These are phyloP conservation scores for Lachancea thermotolerans DNA, from an alignment of 805 yeast genomes.

Conservation along the genomic window DNA sequence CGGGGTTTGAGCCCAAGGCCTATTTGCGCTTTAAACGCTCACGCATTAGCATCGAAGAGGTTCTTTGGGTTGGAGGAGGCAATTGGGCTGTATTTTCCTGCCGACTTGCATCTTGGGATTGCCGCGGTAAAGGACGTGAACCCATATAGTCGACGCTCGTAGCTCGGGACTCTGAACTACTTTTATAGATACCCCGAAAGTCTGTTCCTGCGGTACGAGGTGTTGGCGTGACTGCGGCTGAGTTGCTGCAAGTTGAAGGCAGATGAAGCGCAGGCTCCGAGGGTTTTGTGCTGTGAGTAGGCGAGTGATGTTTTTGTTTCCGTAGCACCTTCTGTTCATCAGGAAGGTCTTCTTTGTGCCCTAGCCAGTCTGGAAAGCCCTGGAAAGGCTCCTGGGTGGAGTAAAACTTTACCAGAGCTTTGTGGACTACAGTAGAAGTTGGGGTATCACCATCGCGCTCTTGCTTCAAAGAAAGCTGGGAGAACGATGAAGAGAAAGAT, in stretches of 20 bases:
- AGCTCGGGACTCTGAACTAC: background rate
- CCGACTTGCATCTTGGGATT: background rate
- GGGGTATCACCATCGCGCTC: conserved; percentile 40
- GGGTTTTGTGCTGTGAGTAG: background rate
- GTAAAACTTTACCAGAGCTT: conserved; percentile 39
- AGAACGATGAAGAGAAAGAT: conserved; percentile 24
- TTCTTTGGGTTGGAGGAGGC: conserved; percentile 3
- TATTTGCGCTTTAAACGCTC: conserved; percentile 23
- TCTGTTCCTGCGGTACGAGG: conserved; percentile 5
- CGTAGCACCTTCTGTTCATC: conserved; percentile 27
- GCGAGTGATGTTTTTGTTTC: conserved; percentile 20
- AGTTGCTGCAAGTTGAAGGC: background rate
- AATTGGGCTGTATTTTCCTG: background rate
- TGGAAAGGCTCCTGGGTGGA: conserved; percentile 28
- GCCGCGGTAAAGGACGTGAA: background rate
- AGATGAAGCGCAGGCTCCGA: background rate
- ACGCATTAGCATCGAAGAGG: conserved; percentile 27
- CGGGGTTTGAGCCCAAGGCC: background rate
- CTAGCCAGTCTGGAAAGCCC: conserved; percentile 35
- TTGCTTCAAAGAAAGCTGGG: conserved; percentile 22
- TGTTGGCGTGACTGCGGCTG: background rate
- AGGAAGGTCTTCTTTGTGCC: conserved; percentile 30
- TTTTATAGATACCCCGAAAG: conserved; percentile 6
- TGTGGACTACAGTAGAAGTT: conserved; percentile 39
- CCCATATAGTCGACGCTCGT: background rate